phyloP scores from a whole-genome alignment of 2,329 filamentous ascomycete genomes.

The Alternaria sp. region DNA sequence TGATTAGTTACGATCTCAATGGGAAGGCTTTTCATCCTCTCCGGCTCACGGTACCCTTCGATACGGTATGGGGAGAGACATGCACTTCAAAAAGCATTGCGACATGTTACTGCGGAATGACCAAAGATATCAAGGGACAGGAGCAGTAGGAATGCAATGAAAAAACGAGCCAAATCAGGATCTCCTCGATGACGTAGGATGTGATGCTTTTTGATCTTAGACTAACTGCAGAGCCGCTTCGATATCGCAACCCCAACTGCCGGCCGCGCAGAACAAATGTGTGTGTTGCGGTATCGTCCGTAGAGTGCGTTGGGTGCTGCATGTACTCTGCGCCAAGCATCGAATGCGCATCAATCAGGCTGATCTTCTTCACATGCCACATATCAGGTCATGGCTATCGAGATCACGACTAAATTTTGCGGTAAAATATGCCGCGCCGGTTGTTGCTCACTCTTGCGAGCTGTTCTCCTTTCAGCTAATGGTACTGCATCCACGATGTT shows the following conservation, averaged over 20 bases:
- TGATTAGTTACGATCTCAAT: conserved; percentile 47
- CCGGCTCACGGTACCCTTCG: conserved; percentile 27
- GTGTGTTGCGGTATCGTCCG: conserved; percentile 11
- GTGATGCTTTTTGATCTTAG: conserved; percentile 6
- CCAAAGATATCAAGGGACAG: conserved; percentile 22
- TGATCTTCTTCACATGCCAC: conserved; percentile 3
- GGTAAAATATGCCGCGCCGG: not conserved
- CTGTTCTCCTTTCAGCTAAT: not conserved
- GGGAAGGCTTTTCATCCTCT: conserved; percentile 43
- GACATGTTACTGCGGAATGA: conserved; percentile 26
- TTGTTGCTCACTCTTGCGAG: not conserved
- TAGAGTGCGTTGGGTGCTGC: not conserved
- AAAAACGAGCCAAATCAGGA: conserved; percentile 29
- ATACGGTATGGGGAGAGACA: conserved; percentile 29
- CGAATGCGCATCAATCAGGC: conserved; percentile 3
- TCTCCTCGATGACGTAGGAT: not conserved
- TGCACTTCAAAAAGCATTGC: conserved; percentile 41
- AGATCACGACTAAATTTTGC: not conserved
- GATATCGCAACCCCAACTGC: not conserved
- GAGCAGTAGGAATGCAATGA: conserved; percentile 36
- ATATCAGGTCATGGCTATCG: not conserved
- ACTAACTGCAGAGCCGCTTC: not conserved
- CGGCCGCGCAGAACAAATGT: not conserved
- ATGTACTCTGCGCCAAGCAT: conserved; percentile 18
- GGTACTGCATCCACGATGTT: not conserved